These are phyloP conservation scores for Falciphora oryzae DNA, from an alignment of 2,329 filamentous ascomycete genomes.

Conservation along the genomic window DNA sequence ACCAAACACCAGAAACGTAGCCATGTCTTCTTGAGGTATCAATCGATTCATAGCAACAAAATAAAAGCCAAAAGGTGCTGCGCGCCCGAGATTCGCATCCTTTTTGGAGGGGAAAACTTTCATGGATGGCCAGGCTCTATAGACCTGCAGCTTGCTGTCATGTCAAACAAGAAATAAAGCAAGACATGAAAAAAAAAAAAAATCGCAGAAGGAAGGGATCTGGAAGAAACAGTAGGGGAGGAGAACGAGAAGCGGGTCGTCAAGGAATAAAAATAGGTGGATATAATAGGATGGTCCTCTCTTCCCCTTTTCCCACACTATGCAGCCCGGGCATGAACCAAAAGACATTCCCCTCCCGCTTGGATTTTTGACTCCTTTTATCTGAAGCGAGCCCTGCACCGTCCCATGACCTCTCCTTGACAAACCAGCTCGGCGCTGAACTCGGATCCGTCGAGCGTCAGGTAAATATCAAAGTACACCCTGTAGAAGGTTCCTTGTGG, in stretches of 20 bases:
- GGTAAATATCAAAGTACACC: constrained; percentile 72
- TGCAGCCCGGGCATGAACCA: background rate
- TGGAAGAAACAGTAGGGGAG: background rate
- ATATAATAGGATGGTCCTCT: background rate
- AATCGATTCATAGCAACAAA: background rate
- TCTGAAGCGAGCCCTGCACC: constrained; percentile 85
- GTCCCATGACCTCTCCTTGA: constrained; percentile 97
- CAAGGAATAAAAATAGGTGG: background rate
- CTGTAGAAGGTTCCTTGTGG: constrained; percentile 95
- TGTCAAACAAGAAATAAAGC: background rate
- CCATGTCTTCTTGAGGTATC: background rate
- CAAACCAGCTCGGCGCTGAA: constrained; percentile 99
- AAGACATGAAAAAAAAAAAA: constrained; percentile 5
- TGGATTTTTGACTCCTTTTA: constrained; percentile 28
- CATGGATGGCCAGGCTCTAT: background rate
- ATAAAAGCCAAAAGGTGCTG: background rate
- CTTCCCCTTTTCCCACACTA: background rate
- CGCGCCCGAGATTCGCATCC: background rate
- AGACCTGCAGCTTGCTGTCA: background rate
- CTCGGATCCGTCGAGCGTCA: constrained; percentile 93
- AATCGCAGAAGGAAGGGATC: background rate
- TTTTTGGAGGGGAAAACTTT: background rate
- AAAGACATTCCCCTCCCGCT: background rate
- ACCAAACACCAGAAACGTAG: too few relatives aligned
- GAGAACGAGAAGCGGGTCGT: background rate